Conservation (phyloP, 306 rosid genomes). For the Vigna nakashimae region DNA sequence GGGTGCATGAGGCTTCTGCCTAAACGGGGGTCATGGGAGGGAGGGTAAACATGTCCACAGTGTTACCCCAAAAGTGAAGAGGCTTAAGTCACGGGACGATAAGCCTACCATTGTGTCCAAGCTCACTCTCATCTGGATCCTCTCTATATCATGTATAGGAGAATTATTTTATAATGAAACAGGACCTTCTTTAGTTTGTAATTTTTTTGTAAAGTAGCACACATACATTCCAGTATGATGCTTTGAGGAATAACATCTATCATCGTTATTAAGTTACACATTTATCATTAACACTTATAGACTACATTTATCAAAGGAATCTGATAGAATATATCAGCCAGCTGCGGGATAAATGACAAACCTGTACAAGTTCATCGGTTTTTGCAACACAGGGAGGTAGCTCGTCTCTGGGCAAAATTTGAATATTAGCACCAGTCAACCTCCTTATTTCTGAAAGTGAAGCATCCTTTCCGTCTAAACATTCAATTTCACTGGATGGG, state of each 20-base stretch:
- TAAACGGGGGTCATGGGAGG: background rate
- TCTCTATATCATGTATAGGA: slow-evolving; percentile 16
- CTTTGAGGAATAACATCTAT: slow-evolving; percentile 40
- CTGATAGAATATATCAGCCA: slow-evolving; percentile 31
- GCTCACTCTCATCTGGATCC: slow-evolving; percentile 8
- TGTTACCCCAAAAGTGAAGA: background rate
- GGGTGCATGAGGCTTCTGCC: background rate
- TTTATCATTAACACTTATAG: slow-evolving; percentile 29
- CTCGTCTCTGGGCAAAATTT: slow-evolving; percentile 83
- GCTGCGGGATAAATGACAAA: slow-evolving; percentile 55
- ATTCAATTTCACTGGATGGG: slow-evolving; percentile 75
- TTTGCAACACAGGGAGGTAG: slow-evolving; percentile 74
- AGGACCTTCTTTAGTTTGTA: slow-evolving; percentile 2
- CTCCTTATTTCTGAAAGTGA: slow-evolving; percentile 80
- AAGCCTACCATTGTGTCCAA: background rate
- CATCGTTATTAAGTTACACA: slow-evolving; percentile 34
- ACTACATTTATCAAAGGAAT: slow-evolving; percentile 26
- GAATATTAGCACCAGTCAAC: slow-evolving; percentile 81
- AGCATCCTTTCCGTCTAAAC: slow-evolving; percentile 94
- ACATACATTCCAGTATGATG: slow-evolving; percentile 11
- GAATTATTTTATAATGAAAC: slow-evolving; percentile 27
- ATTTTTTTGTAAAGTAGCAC: slow-evolving; percentile 19
- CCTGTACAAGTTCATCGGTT: slow-evolving; percentile 86
- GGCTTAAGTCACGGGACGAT: background rate
- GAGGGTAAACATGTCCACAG: background rate